Percentiles rank a stretch among this genome's conserved stretches.
Evolutionary conservation across 495 filamentous ascomycete species (phyloP).

Genomic region (Hypoxylon subgilvum): DNA sequence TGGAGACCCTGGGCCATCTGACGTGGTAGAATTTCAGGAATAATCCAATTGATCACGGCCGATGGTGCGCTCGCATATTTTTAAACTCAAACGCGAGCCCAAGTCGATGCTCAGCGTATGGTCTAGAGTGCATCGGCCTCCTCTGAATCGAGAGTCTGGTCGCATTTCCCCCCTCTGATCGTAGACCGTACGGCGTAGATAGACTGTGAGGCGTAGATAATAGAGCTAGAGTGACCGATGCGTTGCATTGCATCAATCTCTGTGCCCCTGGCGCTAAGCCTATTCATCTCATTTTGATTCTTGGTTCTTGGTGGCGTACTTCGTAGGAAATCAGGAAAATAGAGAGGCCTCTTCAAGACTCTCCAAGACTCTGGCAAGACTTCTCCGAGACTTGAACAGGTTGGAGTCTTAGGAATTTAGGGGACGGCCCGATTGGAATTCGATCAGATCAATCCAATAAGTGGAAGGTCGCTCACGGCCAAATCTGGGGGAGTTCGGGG

Average conservation of each 20-base stretch:
- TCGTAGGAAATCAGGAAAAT: neutral
- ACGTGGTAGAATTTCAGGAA: conserved; percentile 14
- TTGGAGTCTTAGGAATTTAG: conserved; percentile 20
- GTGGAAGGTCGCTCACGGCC: conserved; percentile 32
- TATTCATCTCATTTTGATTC: conserved; percentile 18
- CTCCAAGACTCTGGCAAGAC: no score
- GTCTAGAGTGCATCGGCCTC: neutral
- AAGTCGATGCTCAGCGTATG: no score
- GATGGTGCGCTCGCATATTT: no score
- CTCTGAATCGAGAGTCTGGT: neutral
- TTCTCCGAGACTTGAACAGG: conserved; percentile 1
- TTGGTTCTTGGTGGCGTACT: neutral
- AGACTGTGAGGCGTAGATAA: neutral
- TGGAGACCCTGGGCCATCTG: conserved; percentile 27
- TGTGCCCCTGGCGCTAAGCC: conserved; percentile 29
- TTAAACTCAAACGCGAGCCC: no score
- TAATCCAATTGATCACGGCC: no score
- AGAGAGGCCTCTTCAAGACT: no score
- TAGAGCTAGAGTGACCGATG: conserved; percentile 9
- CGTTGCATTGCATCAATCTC: conserved; percentile 22
- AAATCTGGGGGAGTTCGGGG: conserved; percentile 37
- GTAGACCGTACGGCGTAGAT: neutral
- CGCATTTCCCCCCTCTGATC: no score
- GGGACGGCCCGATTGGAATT: conserved; percentile 38
- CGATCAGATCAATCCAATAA: conserved; percentile 31